Base-by-base conservation (phyloP, 2,329 filamentous ascomycete genomes). In the Apiospora marii region DNA sequence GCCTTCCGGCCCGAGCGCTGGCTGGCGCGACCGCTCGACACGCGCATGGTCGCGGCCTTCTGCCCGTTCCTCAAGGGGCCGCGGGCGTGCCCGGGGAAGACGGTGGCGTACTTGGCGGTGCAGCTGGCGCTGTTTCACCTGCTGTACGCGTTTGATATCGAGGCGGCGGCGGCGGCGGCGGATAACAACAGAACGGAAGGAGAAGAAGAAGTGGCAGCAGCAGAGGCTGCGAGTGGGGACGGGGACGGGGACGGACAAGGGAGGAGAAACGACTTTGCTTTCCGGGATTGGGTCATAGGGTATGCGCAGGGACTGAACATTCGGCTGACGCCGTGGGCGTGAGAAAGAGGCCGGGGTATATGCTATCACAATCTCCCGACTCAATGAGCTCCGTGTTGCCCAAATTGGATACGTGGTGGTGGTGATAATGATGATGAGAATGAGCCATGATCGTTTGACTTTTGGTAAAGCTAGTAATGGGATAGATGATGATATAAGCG, bases 1-100 rank as follows among this genome's bases (percentile, higher is more conserved):
- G 80, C 79, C 70, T 84, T 84, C 72, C 75, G 77, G 1, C 83
- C 83, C 0, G 81, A 83, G 72, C 76, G 83, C 5, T 84, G 83
- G 80, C 75, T 78, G 19, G 51, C 24, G 27, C 24, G 51, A 13
- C 51, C 51, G 4, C 51, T 71, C 13, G 70, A 71, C 43, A 34
- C 70, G 37, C 61, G 41, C 43, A 67, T 61, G 12, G 13, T 67
- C 12, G 70, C 70, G 4, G 70, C 70, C 6, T 71, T 71, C 53
- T 67, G 49, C 22, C 70, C 70, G 14, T 71, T 71, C 5, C 53
- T 71, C 30, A 71, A 71, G 24, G 70, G 70, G 13, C 70, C 70
- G 16, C 43, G 70, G 7, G 70, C 70, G 10, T 71, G 70, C 27
- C 70, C 70, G 0, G 70, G 70, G 8, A 67, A 67, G 27, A 49